Conservation (phyloP, 2,329 filamentous ascomycete genomes). For the Penicillium sp. region DNA sequence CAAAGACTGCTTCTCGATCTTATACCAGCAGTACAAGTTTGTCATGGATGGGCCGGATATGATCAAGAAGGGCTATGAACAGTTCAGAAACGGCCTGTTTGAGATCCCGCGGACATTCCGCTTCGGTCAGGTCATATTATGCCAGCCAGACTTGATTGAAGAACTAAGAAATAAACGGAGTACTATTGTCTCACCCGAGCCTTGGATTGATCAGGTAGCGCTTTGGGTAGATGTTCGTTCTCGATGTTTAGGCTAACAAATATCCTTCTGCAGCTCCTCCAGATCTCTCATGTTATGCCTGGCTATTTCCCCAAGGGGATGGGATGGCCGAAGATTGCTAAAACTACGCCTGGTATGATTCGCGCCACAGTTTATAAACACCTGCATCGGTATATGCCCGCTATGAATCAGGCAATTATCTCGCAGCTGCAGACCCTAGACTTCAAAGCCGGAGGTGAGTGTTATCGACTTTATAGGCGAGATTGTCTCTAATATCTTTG, state of each 20-base stretch:
- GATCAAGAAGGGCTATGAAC: constrained; percentile 17
- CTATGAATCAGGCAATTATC: constrained; percentile 18
- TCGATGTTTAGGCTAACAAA: neutral
- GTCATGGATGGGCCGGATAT: constrained; percentile 18
- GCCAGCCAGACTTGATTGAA: constrained; percentile 20
- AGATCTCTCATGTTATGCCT: constrained; percentile 41
- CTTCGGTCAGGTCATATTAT: constrained; percentile 20
- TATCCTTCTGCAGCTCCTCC: constrained; percentile 11
- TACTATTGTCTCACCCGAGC: constrained; percentile 18
- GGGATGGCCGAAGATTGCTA: constrained; percentile 25
- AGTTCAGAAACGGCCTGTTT: constrained; percentile 17
- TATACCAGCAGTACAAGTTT: constrained; percentile 22
- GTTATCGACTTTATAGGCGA: neutral
- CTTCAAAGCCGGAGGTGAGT: constrained; percentile 11
- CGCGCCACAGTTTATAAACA: constrained; percentile 19
- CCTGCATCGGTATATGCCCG: constrained; percentile 19
- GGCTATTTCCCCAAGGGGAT: constrained; percentile 19
- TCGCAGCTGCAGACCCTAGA: constrained; percentile 12
- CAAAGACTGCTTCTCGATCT: constrained; percentile 8
- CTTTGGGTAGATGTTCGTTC: neutral
- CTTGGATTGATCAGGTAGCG: constrained; percentile 24
- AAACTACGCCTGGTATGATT: constrained; percentile 22
- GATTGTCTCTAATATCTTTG: neutral
- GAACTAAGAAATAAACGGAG: constrained; percentile 16
- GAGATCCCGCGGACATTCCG: constrained; percentile 25